Base-by-base conservation (phyloP, 768 basidiomycete genomes). In the Pleurotus pulmonarius region DNA sequence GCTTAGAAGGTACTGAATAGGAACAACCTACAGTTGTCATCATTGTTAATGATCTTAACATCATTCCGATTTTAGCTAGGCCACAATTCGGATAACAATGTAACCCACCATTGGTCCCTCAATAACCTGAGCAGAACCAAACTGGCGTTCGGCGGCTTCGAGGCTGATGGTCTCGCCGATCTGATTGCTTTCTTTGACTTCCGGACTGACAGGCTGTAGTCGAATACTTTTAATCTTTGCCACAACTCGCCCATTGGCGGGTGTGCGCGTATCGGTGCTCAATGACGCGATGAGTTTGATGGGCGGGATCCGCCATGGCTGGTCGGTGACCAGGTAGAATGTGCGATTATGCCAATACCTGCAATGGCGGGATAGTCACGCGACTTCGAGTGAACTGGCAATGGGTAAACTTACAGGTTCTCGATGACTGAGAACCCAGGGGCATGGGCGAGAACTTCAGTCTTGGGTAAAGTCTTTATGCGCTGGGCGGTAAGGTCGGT, bases 101-200 rank as follows among this genome's bases (percentile, higher is more conserved):
- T 7, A 2, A 38, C 48, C 22, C 25, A 49, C 48, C 48, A 49
- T 49, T 34, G 48, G 48, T 7, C 48, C 48, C 7, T 49, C 48
- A 18, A 49, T 38, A n/a, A 49, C 48, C 18, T 49, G 29, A 29
- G 48, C 48, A 5, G 48, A 29, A 6, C 16, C 48, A 34, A 34
- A 49, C 3, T 29, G 29, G 8, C 48, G 29, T 37, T 49, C 48
- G 15, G 48, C 48, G 16, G 24, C 48, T n/a, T 49, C 48, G n/a
- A 49, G 48, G 16, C 48, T 49, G 34, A 49, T 49, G 15, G 48
- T 49, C 22, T 49, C 48, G 13, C 48, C 48, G 34, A 49, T 49
- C 22, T 49, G 48, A 49, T 49, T 49, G n/a, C 38, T 37, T 34
- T 49, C 48, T 24, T 22, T 49, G 16, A 49, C 48, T 24, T 49